phyloP scores from a whole-genome alignment of 2,329 filamentous ascomycete species.

The Pseudogymnoascus sp. region DNA sequence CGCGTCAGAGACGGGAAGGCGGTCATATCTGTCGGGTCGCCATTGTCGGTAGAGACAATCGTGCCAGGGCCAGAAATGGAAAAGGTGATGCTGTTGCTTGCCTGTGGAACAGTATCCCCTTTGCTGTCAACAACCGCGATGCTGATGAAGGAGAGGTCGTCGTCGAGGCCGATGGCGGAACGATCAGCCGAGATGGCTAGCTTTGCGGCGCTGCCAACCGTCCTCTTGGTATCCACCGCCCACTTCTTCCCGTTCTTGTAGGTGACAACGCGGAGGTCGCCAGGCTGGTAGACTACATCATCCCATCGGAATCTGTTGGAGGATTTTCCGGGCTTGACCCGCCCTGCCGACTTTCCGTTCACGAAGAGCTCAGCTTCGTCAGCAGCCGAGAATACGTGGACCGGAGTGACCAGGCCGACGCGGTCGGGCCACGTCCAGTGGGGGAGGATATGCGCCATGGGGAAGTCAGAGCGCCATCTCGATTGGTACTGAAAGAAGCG shows the following conservation, averaged over 20 bases:
- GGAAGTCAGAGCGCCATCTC: conserved; percentile 42
- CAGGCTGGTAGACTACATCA: conserved; percentile 40
- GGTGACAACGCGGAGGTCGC: conserved; percentile 40
- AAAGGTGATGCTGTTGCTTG: conserved; percentile 38
- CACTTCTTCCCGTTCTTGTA: conserved; percentile 42
- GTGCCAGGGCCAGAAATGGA: conserved; percentile 36
- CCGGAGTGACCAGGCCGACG: conserved; percentile 41
- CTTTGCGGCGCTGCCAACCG: conserved; percentile 34
- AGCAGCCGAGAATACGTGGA: conserved; percentile 46
- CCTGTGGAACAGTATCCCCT: conserved; percentile 38
- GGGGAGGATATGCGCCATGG: conserved; percentile 46
- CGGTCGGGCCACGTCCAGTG: conserved; percentile 50
- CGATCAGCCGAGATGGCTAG: conserved; percentile 38
- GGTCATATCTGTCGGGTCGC: conserved; percentile 39
- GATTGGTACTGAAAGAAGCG: conserved; percentile 49
- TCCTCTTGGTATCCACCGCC: conserved; percentile 37
- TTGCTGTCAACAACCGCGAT: conserved; percentile 38
- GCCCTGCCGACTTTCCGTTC: conserved; percentile 41
- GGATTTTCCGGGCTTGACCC: conserved; percentile 29
- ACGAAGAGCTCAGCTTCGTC: conserved; percentile 50
- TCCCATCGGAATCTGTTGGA: conserved; percentile 49
- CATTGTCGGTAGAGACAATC: conserved; percentile 46
- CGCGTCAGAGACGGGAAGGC: conserved; percentile 35
- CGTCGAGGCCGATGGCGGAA: conserved; percentile 35
- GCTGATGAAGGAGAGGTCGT: conserved; percentile 41